Evolutionary conservation across 805 yeast species (phyloP).

Genomic region (Suhomyces emberorum): DNA sequence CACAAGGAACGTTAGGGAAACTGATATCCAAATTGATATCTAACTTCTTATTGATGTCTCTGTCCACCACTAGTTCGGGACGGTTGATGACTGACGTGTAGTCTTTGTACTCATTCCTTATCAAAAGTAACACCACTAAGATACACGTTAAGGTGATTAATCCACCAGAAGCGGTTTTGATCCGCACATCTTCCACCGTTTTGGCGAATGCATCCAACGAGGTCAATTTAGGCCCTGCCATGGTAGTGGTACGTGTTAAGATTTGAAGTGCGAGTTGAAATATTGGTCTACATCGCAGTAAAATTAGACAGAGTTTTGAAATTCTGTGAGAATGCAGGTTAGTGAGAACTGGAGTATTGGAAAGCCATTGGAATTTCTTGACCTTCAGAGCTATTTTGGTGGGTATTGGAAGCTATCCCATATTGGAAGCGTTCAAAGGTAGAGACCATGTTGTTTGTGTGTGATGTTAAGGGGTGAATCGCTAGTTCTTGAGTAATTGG

Average conservation of each 20-base stretch:
- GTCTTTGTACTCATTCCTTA: slow-evolving; percentile 72
- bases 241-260: slow-evolving; percentile 5
- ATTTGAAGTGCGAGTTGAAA: no score
- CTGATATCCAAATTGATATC: slow-evolving; percentile 78
- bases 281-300: no score
- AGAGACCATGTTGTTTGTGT: no score
- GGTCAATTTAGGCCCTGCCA: slow-evolving; percentile 41
- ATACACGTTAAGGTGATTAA: slow-evolving; percentile 73
- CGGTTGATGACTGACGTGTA: slow-evolving; percentile 64
- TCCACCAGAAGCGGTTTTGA: slow-evolving; percentile 89
- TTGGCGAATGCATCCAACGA: slow-evolving; percentile 88
- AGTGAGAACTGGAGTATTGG: no score
- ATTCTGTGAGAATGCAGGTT: no score
- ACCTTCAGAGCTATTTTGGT: no score
- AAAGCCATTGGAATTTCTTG: no score
- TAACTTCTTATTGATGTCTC: slow-evolving; percentile 70
- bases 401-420: no score
- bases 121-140: slow-evolving; percentile 55
- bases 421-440: no score
- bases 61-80: slow-evolving; percentile 87
- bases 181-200: slow-evolving; percentile 89
- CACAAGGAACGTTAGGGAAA: slow-evolving; percentile 87
- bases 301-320: no score
- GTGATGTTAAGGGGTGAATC: no score
- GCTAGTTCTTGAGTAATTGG: no score